Conservation (phyloP, 768 basidiomycete species). For the Tylopilus sp. region DNA sequence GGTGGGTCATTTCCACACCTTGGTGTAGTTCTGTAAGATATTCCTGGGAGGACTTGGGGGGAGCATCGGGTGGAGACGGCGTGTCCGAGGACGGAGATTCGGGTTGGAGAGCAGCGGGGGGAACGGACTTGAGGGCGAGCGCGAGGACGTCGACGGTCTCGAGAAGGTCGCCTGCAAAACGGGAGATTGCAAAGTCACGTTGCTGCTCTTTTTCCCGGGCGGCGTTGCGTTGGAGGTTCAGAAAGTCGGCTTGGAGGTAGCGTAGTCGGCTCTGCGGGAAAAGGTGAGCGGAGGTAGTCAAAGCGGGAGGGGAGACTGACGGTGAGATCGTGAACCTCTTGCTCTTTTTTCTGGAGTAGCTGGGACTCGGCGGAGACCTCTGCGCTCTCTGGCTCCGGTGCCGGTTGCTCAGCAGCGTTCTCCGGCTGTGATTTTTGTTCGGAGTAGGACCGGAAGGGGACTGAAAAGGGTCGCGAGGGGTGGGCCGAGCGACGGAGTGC, state of each 20-base stretch:
- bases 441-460: slow-evolving; percentile 52
- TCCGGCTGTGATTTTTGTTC: slow-evolving; percentile 41
- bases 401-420: slow-evolving; percentile 7
- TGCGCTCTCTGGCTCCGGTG: slow-evolving; percentile 18
- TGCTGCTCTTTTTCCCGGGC: slow-evolving; percentile 90
- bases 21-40: slow-evolving; percentile 71
- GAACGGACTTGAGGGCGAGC: slow-evolving; percentile 80
- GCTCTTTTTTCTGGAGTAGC: slow-evolving; percentile 66
- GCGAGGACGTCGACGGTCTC: slow-evolving; percentile 89
- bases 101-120: slow-evolving; percentile 41
- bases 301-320: slow-evolving; percentile 42
- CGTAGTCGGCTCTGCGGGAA: slow-evolving; percentile 74
- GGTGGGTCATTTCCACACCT: slow-evolving; percentile 91
- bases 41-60: slow-evolving; percentile 50
- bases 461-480: slow-evolving; percentile 20
- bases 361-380: slow-evolving; percentile 36
- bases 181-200: slow-evolving; percentile 88
- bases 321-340: slow-evolving; percentile 78
- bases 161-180: slow-evolving; percentile 86
- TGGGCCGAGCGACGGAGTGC: slow-evolving; percentile 39
- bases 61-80: slow-evolving; percentile 27
- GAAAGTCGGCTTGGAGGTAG: slow-evolving; percentile 92
- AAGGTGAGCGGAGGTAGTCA: slow-evolving; percentile 4
- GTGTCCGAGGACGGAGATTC: slow-evolving; percentile 24
- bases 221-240: slow-evolving; percentile 91